Percentiles rank a stretch among this genome's conserved stretches.
phyloP scores from a whole-genome alignment of 495 filamentous ascomycete species.

The Talaromyces thailandensis region DNA sequence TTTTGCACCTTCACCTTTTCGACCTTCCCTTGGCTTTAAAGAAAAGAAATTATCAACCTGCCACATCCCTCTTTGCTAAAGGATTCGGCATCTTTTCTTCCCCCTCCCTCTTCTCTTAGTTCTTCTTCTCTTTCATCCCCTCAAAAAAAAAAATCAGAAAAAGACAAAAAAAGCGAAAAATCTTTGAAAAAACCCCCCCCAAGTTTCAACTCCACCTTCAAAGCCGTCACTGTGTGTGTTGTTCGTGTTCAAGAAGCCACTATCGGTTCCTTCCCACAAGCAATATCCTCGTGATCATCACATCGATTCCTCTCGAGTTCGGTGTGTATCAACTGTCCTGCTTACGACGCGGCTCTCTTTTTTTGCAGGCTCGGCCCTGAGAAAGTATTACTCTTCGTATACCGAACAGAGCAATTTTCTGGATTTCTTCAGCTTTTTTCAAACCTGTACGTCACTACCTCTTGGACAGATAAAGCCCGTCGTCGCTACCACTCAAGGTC shows the following conservation, averaged over 20 bases:
- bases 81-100: conserved; percentile 29
- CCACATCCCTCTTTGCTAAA: conserved; percentile 16
- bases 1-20: conserved; percentile 32
- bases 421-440: background rate
- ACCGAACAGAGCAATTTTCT: background rate
- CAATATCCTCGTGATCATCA: conserved; percentile 3
- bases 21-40: conserved; percentile 18
- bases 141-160: conserved; percentile 37
- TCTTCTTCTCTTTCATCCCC: conserved; percentile 31
- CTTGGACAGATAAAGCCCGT: background rate
- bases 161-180: conserved; percentile 30
- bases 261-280: conserved; percentile 7
- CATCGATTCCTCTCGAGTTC: conserved; percentile 1
- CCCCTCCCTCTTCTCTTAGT: conserved; percentile 28
- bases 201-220: conserved; percentile 11
- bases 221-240: conserved; percentile 21
- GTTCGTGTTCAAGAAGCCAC: conserved; percentile 5
- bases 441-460: background rate
- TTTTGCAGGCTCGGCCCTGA: background rate
- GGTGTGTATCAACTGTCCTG: background rate
- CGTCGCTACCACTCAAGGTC: background rate
- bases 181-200: conserved; percentile 28
- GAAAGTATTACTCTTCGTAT: background rate
- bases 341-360: background rate
- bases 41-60: conserved; percentile 11